Conservation (phyloP, 1,284 basidiomycete species). For the Moesziomyces antarcticus region DNA sequence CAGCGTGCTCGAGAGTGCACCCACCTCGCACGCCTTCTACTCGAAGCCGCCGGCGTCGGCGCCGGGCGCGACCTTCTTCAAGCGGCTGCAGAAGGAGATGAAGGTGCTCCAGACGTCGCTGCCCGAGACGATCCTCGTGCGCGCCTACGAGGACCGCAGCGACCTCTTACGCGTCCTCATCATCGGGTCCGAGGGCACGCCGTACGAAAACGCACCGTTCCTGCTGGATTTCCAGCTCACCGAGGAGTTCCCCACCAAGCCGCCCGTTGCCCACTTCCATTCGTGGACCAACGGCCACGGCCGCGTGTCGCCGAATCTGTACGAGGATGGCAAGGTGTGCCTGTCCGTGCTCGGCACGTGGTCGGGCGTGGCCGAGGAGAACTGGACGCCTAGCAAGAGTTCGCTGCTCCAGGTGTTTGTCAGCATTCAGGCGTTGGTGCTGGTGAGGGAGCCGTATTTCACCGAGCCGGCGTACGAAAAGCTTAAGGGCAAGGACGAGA, state of each 20-base stretch:
- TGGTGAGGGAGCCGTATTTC: slow-evolving; percentile 84
- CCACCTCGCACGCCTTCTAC: slow-evolving; percentile 48
- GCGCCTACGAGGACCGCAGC: slow-evolving; percentile 77
- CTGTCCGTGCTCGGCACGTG: slow-evolving; percentile 90
- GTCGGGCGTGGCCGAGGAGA: slow-evolving; percentile 73
- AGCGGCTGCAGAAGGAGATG: slow-evolving; percentile 83
- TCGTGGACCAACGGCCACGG: slow-evolving; percentile 95
- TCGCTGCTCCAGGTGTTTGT: slow-evolving; percentile 91
- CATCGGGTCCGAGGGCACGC: slow-evolving; percentile 91
- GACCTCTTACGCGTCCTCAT: slow-evolving; percentile 89
- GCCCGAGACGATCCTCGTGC: slow-evolving; percentile 68
- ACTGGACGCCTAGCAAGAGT: slow-evolving; percentile 75
- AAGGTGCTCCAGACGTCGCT: slow-evolving; percentile 80
- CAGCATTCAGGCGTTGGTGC: slow-evolving; percentile 90
- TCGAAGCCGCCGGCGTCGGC: slow-evolving; percentile 11
- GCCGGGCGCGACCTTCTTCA: slow-evolving; percentile 76
- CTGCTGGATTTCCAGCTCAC: slow-evolving; percentile 92
- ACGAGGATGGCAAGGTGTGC: slow-evolving; percentile 95
- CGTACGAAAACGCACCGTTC: slow-evolving; percentile 86
- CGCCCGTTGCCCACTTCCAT: slow-evolving; percentile 87
- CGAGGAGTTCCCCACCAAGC: slow-evolving; percentile 79
- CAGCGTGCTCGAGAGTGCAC: slow-evolving; percentile 50
- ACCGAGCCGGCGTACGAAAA: slow-evolving; percentile 51
- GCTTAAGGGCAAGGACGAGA: slow-evolving; percentile 78
- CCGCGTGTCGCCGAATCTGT: slow-evolving; percentile 79